Base-by-base conservation (phyloP, 371 early-diverging fungal species). In the Parasitella parasitica region DNA sequence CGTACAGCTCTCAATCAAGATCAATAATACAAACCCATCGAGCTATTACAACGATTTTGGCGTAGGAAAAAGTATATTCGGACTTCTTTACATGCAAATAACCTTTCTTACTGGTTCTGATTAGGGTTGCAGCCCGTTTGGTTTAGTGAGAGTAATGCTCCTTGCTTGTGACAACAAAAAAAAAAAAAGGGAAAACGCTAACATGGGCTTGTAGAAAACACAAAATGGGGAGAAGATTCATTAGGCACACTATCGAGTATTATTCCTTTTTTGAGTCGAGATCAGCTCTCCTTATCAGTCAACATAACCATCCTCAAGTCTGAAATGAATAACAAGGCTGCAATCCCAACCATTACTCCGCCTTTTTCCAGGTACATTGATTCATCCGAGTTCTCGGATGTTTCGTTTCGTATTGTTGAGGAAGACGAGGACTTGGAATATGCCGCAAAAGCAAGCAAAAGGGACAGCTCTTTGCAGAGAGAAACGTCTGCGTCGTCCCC, bases 211-310 rank as follows among this genome's bases (percentile, higher is more conserved):
- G 11, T 63, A 70, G 78, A 77, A 36, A 77, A 83, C 53, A 80
- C 78, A 54, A 77, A 80, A 27, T 86, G 84, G 84, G 84, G 86
- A 26, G 84, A 83, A 51, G 83, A 81, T 57, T 69, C 65, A 15
- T 69, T 84, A 24, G 80, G 82, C 18, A 53, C 65, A 16, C 55
- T 80, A 2, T 56, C 49, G 1, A 78, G 78, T 51, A 72, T 84
- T 58, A 74, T 70, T 18, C 62, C 76, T 35, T 81, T 76, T 54
- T 39, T 81, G 6, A 63, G 66, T 36, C 73, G 83, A 56, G 75
- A 84, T 46, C 80, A 75, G 32, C 57, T 73, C 26, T 81, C 81
- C 18, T 56, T 86, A 39, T 77, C 76, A 28, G 82, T 86, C 27
- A 75, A 77, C 4, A 80, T 86, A 39, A 79, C 79, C 56, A 75